Base-by-base conservation (phyloP, 2,329 filamentous ascomycete genomes). In the Coniochaeta sp. region DNA sequence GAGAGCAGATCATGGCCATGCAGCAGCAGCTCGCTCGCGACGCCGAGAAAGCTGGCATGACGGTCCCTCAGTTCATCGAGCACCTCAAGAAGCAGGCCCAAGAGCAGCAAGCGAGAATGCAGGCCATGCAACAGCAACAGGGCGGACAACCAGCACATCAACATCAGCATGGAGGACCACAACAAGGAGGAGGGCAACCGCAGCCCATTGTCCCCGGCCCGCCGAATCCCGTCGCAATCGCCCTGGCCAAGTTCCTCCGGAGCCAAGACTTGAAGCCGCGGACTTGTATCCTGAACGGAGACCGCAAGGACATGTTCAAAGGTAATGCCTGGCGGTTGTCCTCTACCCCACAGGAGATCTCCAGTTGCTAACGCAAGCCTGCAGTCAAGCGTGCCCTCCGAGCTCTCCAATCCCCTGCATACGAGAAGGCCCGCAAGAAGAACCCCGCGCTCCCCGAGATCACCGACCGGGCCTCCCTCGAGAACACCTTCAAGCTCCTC, bases 241-340 rank as follows among this genome's bases (percentile, higher is more conserved):
- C 91, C 8, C 80, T 99, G 51, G 95, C 94, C 59, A 86, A 89
- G 63, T 99, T 95, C 71, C 74, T 99, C 54, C 84, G 85, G 60
- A 70, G 79, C 53, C 91, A 96, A 71, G 82, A 94, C 54, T 73
- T 99, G 58, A 99, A 99, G 79, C 79, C 82, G 16, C 80, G 94
- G 57, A 96, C 91, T 16, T 92, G 89, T 67, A 95, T 99, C 57
- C 81, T 97, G 58, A 91, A 96, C 59, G 94, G 94, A 62, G 91
- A 96, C 77, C 83, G 94, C 63, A 97, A 96, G 73, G 92, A 99
- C 59, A 95, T 99, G 89, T 97, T 99, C 71, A 87, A 86, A 78
- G 91, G 90, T 92, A 75, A 48, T 16, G 3, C 10, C 20, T 13
- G 13, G 4, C 14, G 1, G 31, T 9, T 30, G 30, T 18, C 20